A percentile compares a stretch with the other conserved stretches of the same genome.
These are phyloP conservation scores for Phytophthora niederhauseri DNA, from an alignment of 352 stramenopile genomes.

Conservation along the genomic window DNA sequence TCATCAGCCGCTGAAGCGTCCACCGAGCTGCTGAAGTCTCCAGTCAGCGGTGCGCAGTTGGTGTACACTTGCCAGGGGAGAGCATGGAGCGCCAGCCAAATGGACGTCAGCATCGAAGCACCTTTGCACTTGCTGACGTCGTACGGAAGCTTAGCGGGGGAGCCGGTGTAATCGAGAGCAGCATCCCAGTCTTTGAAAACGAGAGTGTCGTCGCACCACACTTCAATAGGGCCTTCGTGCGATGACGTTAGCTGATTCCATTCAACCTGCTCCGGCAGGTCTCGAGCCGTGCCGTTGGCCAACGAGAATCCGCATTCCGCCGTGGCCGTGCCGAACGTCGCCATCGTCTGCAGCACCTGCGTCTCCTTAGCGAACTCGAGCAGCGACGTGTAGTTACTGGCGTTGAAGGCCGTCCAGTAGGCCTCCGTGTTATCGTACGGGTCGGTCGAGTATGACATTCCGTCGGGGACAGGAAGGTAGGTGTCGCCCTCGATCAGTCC, in stretches of 20 bases:
- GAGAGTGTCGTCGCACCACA: slow-evolving; percentile 44
- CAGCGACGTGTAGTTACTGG: slow-evolving; percentile 43
- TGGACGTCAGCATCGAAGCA: slow-evolving; percentile 29
- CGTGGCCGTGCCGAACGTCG: slow-evolving; percentile 31
- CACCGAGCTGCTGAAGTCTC: slow-evolving; percentile 26
- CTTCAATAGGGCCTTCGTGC: slow-evolving; percentile 42
- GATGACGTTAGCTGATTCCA: slow-evolving; percentile 19
- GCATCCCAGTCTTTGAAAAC: slow-evolving; percentile 34
- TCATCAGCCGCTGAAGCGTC: slow-evolving; percentile 17
- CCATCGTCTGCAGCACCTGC: slow-evolving; percentile 25
- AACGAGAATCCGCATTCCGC: slow-evolving; percentile 32
- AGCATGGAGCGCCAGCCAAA: slow-evolving; percentile 41
- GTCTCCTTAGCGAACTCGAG: slow-evolving; percentile 31
- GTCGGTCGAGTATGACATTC: slow-evolving; percentile 39
- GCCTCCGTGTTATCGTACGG: slow-evolving; percentile 33
- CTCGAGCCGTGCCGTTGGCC: slow-evolving; percentile 28
- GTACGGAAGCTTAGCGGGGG: slow-evolving; percentile 7
- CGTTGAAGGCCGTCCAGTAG: slow-evolving; percentile 36
- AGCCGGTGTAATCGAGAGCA: slow-evolving; percentile 21
- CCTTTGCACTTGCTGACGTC: slow-evolving; percentile 9
- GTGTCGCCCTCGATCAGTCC: slow-evolving; percentile 43
- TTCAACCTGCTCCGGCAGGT: slow-evolving; percentile 26
- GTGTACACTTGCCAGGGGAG: slow-evolving; percentile 36
- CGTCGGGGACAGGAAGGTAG: slow-evolving; percentile 38
- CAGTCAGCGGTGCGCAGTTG: background rate